Evolutionary conservation across 106 monocot genomes (phyloP).

Genomic region (Posidonia australis): DNA sequence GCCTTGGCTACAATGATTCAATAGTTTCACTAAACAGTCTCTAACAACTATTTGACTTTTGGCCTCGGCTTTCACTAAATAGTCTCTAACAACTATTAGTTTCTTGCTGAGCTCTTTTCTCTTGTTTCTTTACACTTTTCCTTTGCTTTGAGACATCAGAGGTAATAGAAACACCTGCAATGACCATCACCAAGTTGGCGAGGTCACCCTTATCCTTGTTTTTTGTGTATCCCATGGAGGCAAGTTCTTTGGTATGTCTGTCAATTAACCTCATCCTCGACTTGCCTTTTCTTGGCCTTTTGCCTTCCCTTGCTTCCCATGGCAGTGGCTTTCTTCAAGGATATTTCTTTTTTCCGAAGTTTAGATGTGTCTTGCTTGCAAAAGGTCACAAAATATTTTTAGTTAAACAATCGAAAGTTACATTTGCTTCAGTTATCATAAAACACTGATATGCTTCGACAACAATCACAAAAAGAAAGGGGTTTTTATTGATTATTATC

Average conservation of each 20-base stretch:
- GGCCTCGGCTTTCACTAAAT: no score
- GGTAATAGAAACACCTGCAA: constrained; percentile 43
- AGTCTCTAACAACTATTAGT: no score
- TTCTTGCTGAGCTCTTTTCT: constrained; percentile 55
- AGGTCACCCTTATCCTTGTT: constrained; percentile 25
- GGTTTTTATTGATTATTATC: not conserved
- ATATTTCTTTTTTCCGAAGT: constrained; percentile 52
- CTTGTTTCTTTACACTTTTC: constrained; percentile 41
- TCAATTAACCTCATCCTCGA: constrained; percentile 59
- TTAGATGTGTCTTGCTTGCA: constrained; percentile 37
- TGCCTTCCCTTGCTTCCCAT: constrained; percentile 81
- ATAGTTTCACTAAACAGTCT: no score
- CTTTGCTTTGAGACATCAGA: constrained; percentile 32
- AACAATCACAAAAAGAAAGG: not conserved
- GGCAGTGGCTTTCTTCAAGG: constrained; percentile 53
- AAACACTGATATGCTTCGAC: not conserved
- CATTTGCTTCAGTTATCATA: not conserved
- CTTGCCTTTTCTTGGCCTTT: constrained; percentile 74
- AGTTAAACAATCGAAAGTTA: not conserved
- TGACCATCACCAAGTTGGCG: constrained; percentile 47
- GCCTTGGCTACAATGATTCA: no score
- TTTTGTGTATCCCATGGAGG: constrained; percentile 34
- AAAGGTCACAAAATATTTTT: not conserved
- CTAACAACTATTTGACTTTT: no score
- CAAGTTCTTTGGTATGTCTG: constrained; percentile 46